Evolutionary conservation across 495 filamentous ascomycete species (phyloP).

Genomic region (Xylaria cubensis): DNA sequence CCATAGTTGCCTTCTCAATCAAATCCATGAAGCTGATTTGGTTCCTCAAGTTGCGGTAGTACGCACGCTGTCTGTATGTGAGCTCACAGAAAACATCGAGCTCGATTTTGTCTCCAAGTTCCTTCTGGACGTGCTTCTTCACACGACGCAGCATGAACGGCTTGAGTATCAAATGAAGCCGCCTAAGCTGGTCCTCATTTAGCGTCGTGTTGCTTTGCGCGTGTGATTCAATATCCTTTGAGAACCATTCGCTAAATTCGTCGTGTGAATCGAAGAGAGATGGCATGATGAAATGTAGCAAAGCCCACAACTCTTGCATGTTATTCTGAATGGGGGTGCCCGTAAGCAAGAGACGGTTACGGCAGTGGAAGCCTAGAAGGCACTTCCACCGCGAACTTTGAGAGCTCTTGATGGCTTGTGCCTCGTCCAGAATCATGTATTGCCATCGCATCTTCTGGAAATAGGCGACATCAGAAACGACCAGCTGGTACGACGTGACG

Average conservation of each 20-base stretch:
- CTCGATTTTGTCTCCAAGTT: constrained; percentile 98
- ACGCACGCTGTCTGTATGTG: constrained; percentile 95
- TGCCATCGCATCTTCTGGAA: constrained; percentile 99
- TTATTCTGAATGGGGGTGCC: constrained; percentile 99
- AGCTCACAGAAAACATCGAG: constrained; percentile 95
- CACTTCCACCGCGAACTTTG: constrained; percentile 96
- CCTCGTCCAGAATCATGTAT: constrained; percentile 99
- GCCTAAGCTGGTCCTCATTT: constrained; percentile 95
- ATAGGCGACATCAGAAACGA: constrained; percentile 93
- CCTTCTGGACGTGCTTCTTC: constrained; percentile 99
- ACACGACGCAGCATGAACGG: constrained; percentile 99
- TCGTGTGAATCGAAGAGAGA: constrained; percentile 98
- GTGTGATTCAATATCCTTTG: constrained; percentile 98
- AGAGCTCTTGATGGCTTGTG: constrained; percentile 98
- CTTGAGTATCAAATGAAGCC: constrained; percentile 98
- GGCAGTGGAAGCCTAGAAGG: constrained; percentile 90
- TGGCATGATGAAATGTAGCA: constrained; percentile 99
- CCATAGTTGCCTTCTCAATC: constrained; percentile 94
- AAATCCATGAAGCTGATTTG: constrained; percentile 99
- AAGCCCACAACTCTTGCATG: constrained; percentile 98
- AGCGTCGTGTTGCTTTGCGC: constrained; percentile 98
- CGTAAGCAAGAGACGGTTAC: constrained; percentile 91
- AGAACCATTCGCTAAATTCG: constrained; percentile 99
- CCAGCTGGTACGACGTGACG: constrained; percentile 95
- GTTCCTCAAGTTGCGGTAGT: constrained; percentile 88